phyloP scores from a whole-genome alignment of 371 early-diverging fungal genomes.

The Paraphysoderma sedebokerense region DNA sequence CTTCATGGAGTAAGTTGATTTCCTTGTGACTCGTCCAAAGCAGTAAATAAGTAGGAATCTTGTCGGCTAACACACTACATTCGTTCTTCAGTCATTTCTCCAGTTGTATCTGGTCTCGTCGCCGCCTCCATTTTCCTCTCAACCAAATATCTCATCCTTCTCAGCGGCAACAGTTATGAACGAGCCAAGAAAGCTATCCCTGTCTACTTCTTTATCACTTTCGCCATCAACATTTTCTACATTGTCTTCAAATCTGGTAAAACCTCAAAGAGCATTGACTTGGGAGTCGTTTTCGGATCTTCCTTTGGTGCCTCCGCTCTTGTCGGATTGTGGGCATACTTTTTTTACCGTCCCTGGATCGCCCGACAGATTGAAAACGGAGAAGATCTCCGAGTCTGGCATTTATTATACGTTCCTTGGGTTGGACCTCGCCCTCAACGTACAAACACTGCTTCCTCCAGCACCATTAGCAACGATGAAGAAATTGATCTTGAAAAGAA shows the following conservation, averaged over 20 bases:
- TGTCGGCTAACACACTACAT: constrained; percentile 41
- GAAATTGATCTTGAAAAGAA: no score
- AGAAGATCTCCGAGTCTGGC: constrained; percentile 51
- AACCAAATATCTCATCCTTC: constrained; percentile 42
- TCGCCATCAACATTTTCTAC: constrained; percentile 48
- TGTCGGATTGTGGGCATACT: no score
- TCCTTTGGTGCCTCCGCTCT: no score
- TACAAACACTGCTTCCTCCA: no score
- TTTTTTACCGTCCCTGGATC: constrained; percentile 46
- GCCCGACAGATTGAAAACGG: constrained; percentile 37
- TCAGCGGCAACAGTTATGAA: constrained; percentile 41
- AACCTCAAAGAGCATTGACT: neutral
- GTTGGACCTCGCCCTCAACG: no score
- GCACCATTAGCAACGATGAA: no score
- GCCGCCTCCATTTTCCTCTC: constrained; percentile 44
- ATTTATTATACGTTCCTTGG: constrained; percentile 32
- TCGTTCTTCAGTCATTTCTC: constrained; percentile 43
- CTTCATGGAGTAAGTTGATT: constrained; percentile 55
- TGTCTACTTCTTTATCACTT: constrained; percentile 57
- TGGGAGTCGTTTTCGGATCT: no score
- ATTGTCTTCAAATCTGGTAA: constrained; percentile 39
- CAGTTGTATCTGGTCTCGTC: constrained; percentile 44
- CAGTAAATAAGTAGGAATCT: constrained; percentile 42
- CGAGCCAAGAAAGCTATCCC: constrained; percentile 59
- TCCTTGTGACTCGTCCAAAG: constrained; percentile 47